Evolutionary conservation across 192 early-diverging fungal species (phyloP), one percentile per base, ranked within the genome.

Genomic region (Backusella sp.): DNA sequence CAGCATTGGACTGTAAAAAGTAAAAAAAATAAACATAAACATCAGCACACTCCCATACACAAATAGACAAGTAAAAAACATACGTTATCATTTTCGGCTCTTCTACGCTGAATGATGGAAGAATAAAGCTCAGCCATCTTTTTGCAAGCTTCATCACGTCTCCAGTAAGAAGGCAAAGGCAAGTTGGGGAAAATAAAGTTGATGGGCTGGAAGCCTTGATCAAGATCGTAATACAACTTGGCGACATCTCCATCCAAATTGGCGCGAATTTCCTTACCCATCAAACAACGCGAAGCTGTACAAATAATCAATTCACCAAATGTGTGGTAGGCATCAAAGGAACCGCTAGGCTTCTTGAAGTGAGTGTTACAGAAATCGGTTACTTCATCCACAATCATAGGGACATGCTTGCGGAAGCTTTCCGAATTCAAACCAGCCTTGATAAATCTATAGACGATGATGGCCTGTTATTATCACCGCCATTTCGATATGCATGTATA

Each of bases 151-250:
- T 82, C 82, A 84, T 97, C 96, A 74, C 96, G 93, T 37, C 88
- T 86, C 77, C 91, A 90, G 87, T 97, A 97, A 26, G 88, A 87
- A 23, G 94, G 95, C 32, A 96, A 89, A 37, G 98, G 98, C 59
- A 99, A 86, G 89, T 95, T 94, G 70, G 91, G 85, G 81, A 99
- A 96, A 78, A 98, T 86, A 70, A 97, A 95, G 86, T 97, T 97
- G 81, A 99, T 90, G 52, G 98, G 98, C 46, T 91, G 88, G 80
- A 99, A 95, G 70, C 96, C 96, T 56, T 88, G 86, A 84, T 99
- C 98, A 36, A 99, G 88, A 79, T 97, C 95, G 84, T 96, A 92
- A 90, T 96, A 99, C 28, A 97, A 86, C 69, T 96, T 88, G 15
- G 98, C 96, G 3, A 66, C 73, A 17, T 23, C 46, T 19, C 89